Percentiles rank a stretch among this genome's conserved stretches.
Evolutionary conservation across 2,329 filamentous ascomycete species (phyloP).

Genomic region (Dactylonectria estremocensis): DNA sequence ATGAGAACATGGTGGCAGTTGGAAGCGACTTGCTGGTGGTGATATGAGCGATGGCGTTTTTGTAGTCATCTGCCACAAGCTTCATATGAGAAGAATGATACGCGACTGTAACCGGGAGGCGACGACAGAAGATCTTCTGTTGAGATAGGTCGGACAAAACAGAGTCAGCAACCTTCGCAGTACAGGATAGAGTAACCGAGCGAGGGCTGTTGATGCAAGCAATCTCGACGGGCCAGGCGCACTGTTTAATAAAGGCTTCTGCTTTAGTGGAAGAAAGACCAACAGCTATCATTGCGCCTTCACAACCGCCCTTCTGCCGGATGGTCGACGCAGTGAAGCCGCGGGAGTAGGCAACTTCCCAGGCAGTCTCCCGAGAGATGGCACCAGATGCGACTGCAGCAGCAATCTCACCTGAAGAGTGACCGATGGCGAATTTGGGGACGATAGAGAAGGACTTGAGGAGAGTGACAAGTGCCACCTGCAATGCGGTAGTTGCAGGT

Average conservation of each 20-base stretch:
- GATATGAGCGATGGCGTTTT: constrained; percentile 45
- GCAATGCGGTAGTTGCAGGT: constrained; percentile 59
- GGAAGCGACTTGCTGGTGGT: constrained; percentile 28
- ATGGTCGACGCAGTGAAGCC: constrained; percentile 55
- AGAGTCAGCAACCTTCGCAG: constrained; percentile 48
- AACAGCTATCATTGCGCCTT: constrained; percentile 61
- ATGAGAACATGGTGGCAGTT: constrained; percentile 58
- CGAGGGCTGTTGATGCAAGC: constrained; percentile 63
- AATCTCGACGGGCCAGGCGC: constrained; percentile 49
- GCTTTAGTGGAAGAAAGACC: constrained; percentile 52
- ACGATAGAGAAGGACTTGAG: constrained; percentile 52
- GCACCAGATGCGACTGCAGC: constrained; percentile 59
- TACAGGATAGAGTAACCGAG: constrained; percentile 62
- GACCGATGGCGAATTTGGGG: constrained; percentile 57
- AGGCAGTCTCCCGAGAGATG: constrained; percentile 56
- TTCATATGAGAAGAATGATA: constrained; percentile 65
- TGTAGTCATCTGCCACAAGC: constrained; percentile 56
- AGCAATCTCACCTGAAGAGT: constrained; percentile 65
- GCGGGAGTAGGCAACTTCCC: constrained; percentile 60
- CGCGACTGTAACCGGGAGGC: constrained; percentile 57
- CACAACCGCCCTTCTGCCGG: constrained; percentile 42
- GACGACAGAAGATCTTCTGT: constrained; percentile 52
- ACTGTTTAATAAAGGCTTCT: constrained; percentile 45
- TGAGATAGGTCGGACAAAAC: constrained; percentile 52
- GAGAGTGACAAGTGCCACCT: constrained; percentile 60